Evolutionary conservation across 352 stramenopile genomes (phyloP).

Genomic region (Globisporangium viniferum): DNA sequence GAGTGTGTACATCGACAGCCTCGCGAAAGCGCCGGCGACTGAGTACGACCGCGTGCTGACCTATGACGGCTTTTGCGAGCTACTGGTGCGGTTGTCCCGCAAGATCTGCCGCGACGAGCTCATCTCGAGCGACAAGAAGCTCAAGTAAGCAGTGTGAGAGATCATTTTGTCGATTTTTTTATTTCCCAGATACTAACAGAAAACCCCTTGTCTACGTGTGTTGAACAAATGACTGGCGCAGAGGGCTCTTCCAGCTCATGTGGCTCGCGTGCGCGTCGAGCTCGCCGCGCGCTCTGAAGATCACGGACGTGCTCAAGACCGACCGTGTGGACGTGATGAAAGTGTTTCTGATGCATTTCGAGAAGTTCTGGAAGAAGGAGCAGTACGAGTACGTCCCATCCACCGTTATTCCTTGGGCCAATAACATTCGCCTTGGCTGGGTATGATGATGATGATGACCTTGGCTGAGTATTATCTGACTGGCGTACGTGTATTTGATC

Average conservation of each 20-base stretch:
- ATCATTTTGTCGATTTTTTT: background rate
- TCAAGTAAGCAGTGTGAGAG: conserved; percentile 41
- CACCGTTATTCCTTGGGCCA: no score
- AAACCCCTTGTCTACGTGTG: background rate
- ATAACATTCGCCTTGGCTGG: no score
- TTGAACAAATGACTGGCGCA: conserved; percentile 8
- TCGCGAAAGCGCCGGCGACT: conserved; percentile 46
- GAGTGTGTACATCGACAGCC: conserved; percentile 69
- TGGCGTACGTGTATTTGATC: background rate
- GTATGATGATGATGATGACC: background rate
- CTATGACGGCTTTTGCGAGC: conserved; percentile 56
- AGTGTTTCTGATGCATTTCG: conserved; percentile 66
- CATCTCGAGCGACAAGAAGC: conserved; percentile 36
- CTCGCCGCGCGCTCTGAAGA: conserved; percentile 54
- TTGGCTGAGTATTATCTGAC: background rate
- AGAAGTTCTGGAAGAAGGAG: conserved; percentile 82
- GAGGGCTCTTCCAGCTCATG: conserved; percentile 79
- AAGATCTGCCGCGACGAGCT: conserved; percentile 39
- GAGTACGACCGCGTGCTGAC: conserved; percentile 66
- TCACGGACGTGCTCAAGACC: conserved; percentile 71
- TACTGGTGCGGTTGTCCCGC: conserved; percentile 58
- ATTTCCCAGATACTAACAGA: background rate
- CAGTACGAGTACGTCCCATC: conserved; percentile 46
- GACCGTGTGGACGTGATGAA: conserved; percentile 56
- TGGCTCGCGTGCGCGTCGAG: conserved; percentile 63